These are phyloP conservation scores for Moricandia moricandioides DNA, from an alignment of 345 rosid genomes.

Conservation along the genomic window DNA sequence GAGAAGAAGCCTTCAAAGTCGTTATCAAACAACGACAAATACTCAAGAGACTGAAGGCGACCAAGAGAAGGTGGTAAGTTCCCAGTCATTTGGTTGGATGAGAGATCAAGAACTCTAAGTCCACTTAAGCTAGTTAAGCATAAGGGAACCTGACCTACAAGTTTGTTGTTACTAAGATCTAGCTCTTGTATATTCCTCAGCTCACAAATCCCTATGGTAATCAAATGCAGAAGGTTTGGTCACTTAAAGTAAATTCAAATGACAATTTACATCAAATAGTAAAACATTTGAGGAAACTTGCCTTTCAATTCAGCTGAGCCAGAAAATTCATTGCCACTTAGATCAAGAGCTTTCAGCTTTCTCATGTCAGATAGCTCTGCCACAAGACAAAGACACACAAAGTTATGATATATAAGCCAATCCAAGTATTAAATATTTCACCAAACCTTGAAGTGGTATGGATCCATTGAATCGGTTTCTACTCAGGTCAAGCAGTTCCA, in stretches of 20 bases:
- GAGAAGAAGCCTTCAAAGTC: conserved; percentile 12
- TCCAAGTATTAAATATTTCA: background rate
- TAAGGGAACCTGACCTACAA: background rate
- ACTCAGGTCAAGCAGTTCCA: too few species aligned
- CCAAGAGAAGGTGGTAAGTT: background rate
- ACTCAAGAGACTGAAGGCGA: conserved; percentile 16
- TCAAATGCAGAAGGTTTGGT: background rate
- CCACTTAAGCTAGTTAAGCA: background rate
- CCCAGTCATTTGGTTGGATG: conserved; percentile 14
- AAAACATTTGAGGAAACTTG: background rate
- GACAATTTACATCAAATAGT: background rate
- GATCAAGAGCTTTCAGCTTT: conserved; percentile 12
- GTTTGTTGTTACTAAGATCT: background rate
- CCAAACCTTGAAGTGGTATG: too few species aligned
- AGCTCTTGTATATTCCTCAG: conserved; percentile 13
- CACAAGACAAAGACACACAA: background rate
- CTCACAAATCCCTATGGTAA: conserved; percentile 10
- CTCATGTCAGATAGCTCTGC: background rate
- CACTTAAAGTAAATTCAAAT: background rate
- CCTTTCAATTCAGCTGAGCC: background rate
- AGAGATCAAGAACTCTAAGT: conserved; percentile 26
- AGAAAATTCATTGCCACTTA: background rate
- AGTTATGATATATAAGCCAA: background rate
- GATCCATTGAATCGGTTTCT: too few species aligned
- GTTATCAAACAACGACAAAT: conserved; percentile 9